Evolutionary conservation across 2,329 filamentous ascomycete species (phyloP).

Genomic region (Sporothrix mexicana): DNA sequence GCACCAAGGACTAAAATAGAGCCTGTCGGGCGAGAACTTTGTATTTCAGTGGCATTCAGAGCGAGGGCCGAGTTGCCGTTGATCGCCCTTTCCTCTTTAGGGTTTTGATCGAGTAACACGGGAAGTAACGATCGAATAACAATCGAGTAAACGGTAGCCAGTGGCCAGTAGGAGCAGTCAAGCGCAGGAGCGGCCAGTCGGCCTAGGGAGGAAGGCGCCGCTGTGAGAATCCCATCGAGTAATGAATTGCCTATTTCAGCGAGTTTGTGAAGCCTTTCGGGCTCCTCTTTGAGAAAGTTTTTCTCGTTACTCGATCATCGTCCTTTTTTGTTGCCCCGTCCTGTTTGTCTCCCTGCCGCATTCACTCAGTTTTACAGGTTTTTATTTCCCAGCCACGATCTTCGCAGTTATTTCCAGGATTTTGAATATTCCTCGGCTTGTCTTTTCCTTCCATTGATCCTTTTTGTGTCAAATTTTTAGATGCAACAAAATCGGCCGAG

Average conservation of each 20-base stretch:
- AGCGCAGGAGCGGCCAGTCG: not conserved
- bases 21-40: not conserved
- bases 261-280: slow-evolving; percentile 26
- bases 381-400: slow-evolving; percentile 3
- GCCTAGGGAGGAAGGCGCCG: not conserved
- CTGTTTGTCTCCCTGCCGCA: not conserved
- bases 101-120: slow-evolving; percentile 54
- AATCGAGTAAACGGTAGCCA: slow-evolving; percentile 37
- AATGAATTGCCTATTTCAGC: slow-evolving; percentile 17
- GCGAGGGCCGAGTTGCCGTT: not conserved
- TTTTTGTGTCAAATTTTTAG: not conserved
- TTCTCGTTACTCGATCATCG: not conserved
- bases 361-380: not conserved
- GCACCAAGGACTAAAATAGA: not conserved
- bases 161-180: not conserved
- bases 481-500: not conserved
- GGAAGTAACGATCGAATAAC: slow-evolving; percentile 50
- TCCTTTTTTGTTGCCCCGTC: not conserved
- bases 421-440: not conserved
- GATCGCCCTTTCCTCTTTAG: slow-evolving; percentile 34
- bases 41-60: not conserved
- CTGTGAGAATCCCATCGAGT: slow-evolving; percentile 23
- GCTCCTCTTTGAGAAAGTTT: slow-evolving; percentile 1
- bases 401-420: not conserved
- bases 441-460: not conserved